Percentiles rank a stretch among this genome's conserved stretches.
These are phyloP conservation scores for Ramalina peruviana DNA, from an alignment of 495 filamentous ascomycete species.

Conservation along the genomic window DNA sequence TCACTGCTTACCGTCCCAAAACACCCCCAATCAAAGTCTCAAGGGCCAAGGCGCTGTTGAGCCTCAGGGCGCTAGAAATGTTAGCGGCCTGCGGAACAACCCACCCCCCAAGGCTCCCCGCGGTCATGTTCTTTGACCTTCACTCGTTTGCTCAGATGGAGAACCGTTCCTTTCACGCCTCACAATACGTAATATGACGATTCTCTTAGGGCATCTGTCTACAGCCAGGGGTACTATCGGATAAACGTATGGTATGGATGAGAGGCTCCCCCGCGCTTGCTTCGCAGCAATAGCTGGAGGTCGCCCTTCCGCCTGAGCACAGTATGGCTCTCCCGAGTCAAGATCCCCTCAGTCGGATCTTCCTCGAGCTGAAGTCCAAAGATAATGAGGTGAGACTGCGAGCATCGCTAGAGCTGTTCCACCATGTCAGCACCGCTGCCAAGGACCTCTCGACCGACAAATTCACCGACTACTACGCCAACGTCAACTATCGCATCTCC, in stretches of 20 bases:
- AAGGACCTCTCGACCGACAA: constrained; percentile 62
- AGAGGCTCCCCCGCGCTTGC: not conserved
- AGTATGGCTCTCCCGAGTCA: constrained; percentile 6
- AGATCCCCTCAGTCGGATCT: constrained; percentile 20
- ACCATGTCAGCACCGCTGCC: constrained; percentile 35
- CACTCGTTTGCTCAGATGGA: no score
- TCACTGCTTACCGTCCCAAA: no score
- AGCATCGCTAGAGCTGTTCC: constrained; percentile 40
- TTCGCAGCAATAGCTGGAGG: not conserved
- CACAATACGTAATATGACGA: no score
- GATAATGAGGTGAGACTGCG: constrained; percentile 34
- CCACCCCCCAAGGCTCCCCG: no score
- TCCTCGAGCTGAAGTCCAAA: constrained; percentile 39
- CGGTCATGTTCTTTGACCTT: no score
- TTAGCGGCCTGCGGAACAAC: no score
- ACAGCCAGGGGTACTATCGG: no score
- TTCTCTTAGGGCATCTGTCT: no score
- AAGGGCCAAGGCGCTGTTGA: no score
- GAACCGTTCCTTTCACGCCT: no score
- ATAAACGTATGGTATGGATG: not conserved
- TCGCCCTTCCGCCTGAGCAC: not conserved
- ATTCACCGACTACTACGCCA: constrained; percentile 65
- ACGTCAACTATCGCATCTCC: constrained; percentile 62
- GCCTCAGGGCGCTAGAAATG: no score
- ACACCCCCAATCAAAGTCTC: no score